Evolutionary conservation across 2,329 filamentous ascomycete species (phyloP), one percentile per base, ranked within the genome.

Genomic region (Alternaria angustiovoidea): DNA sequence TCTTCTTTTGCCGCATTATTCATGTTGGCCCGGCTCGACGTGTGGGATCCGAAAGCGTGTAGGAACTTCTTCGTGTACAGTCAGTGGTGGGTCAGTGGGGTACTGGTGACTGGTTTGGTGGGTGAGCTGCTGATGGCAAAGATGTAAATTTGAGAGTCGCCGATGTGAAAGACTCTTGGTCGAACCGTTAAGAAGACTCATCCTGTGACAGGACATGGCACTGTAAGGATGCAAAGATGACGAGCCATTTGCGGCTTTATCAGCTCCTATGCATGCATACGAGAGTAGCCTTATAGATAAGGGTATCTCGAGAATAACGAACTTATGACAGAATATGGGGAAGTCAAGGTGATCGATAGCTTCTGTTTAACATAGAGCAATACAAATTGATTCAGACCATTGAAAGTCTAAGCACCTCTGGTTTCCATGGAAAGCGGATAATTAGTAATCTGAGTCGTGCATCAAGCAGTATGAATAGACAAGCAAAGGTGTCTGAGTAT

Each of bases 21-120:
- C 16, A 51, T 57, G 46, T 28, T 51, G 20, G 54, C 38, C 12
- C 28, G 38, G 38, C 46, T 57, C 28, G 38, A 57, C 20, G 46
- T 51, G 2, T 57, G 46, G 46, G 28, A 57, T 7, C 54, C 54
- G 3, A 18, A 38, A 16, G 42, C 16, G 12, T 51, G 54, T 20
- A 57, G 28, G 38, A 46, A 57, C 26, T 57, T 57, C 5, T 57
- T 57, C 22, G 54, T 57, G 8, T 28, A 57, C 16, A 28, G 54
- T 12, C 54, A 57, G 30, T 57, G 46, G 54, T 57, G 54, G 54
- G 54, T 51, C n/a, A 57, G 46, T 44, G 54, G 54, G 11, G 46
- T 57, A 12, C 14, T 57, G 46, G 36, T 51, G 11, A 51, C n/a
- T 7, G 46, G 54, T 28, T 43, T 51, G n/a, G 14, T 57, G 18